Evolutionary conservation across 2,329 filamentous ascomycete species (phyloP).

Genomic region (Cladosporium halotolerans): DNA sequence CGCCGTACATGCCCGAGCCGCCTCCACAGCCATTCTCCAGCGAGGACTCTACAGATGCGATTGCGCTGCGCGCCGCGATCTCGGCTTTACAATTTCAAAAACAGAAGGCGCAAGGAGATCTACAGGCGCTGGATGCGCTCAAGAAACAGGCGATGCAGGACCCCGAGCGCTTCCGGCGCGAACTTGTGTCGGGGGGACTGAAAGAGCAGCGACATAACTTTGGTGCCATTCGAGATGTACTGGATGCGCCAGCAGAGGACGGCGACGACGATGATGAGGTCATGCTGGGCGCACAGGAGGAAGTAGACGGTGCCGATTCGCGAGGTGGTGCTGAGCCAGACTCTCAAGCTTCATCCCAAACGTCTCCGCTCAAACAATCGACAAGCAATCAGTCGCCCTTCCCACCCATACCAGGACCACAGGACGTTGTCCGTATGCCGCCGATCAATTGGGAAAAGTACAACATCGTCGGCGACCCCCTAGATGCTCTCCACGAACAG

Average conservation of each 20-base stretch:
- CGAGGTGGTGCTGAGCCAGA: not conserved
- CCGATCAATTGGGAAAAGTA: constrained; percentile 95
- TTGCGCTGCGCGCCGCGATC: constrained; percentile 79
- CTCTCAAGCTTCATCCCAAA: constrained; percentile 13
- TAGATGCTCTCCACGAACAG: constrained; percentile 79
- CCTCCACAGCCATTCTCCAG: constrained; percentile 41
- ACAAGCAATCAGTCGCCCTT: constrained; percentile 39
- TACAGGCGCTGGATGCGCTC: constrained; percentile 61
- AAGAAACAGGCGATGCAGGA: constrained; percentile 65
- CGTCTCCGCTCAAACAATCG: not conserved
- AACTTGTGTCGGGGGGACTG: constrained; percentile 56
- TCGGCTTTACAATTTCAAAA: constrained; percentile 82
- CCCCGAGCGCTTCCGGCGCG: constrained; percentile 64
- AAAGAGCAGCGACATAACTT: constrained; percentile 27
- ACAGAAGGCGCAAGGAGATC: constrained; percentile 68
- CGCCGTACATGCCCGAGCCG: constrained; percentile 37
- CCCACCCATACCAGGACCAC: constrained; percentile 64
- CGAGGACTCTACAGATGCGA: constrained; percentile 69
- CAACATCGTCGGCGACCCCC: constrained; percentile 74
- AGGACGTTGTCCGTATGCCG: constrained; percentile 78
- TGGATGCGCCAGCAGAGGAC: constrained; percentile 29
- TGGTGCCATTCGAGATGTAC: constrained; percentile 29
- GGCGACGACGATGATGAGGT: constrained; percentile 21
- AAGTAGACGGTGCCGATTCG: constrained; percentile 23
- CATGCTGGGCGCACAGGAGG: constrained; percentile 28